Percentiles rank a stretch among this genome's conserved stretches.
phyloP scores from a whole-genome alignment of 2,329 filamentous ascomycete genomes.

The Aspergillus awamori region DNA sequence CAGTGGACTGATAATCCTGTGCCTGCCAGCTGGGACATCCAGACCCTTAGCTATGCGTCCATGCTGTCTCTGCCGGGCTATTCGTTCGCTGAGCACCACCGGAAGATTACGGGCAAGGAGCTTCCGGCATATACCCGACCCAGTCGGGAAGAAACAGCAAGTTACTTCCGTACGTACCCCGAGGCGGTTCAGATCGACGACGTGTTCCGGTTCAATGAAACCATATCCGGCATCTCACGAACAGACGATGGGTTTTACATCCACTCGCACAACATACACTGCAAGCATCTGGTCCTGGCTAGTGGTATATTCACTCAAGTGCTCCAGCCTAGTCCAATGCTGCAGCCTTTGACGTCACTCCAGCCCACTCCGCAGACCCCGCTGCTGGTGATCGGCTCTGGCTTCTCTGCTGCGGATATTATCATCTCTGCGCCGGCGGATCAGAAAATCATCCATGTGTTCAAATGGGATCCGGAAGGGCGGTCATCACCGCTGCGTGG shows the following conservation, averaged over 20 bases:
- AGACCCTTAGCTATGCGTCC: constrained; percentile 63
- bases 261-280: constrained; percentile 55
- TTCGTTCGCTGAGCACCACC: constrained; percentile 58
- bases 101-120: constrained; percentile 41
- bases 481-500: constrained; percentile 60
- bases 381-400: constrained; percentile 62
- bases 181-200: constrained; percentile 55
- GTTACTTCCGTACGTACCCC: constrained; percentile 60
- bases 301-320: constrained; percentile 62
- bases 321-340: constrained; percentile 54
- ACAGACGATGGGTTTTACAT: constrained; percentile 53
- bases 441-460: constrained; percentile 62
- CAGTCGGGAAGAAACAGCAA: constrained; percentile 56
- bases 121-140: constrained; percentile 59
- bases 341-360: constrained; percentile 50
- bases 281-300: constrained; percentile 60
- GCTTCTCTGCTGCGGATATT: constrained; percentile 64
- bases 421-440: constrained; percentile 57
- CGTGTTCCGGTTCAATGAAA: constrained; percentile 48
- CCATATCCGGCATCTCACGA: constrained; percentile 49
- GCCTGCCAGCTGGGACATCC: constrained; percentile 58
- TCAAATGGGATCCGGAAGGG: constrained; percentile 60
- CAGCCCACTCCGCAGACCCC: constrained; percentile 38
- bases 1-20: constrained; percentile 62
- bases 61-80: constrained; percentile 64